Percentiles rank a stretch among this genome's conserved stretches.
phyloP scores from a whole-genome alignment of 1,284 basidiomycete genomes.

The Puccinia novopanici region DNA sequence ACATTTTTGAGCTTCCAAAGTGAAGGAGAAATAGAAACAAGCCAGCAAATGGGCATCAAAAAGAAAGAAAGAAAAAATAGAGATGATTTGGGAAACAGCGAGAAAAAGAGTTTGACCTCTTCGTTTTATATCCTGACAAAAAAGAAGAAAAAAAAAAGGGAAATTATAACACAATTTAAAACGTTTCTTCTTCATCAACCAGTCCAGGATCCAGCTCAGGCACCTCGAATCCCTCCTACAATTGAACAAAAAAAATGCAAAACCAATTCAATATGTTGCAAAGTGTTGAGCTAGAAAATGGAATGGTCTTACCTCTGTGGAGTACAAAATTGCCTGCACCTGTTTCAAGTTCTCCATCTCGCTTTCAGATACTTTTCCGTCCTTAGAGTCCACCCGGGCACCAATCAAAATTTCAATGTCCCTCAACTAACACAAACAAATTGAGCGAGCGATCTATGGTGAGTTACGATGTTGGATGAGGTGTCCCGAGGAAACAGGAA shows the following conservation, averaged over 20 bases:
- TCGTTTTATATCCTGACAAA: background rate
- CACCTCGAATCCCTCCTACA: slow-evolving; percentile 48
- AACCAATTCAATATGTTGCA: background rate
- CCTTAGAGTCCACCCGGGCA: slow-evolving; percentile 58
- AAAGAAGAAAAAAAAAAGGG: background rate
- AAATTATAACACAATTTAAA: slow-evolving; percentile 6
- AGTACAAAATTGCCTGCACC: slow-evolving; percentile 91
- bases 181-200: slow-evolving; percentile 50
- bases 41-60: background rate
- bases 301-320: slow-evolving; percentile 75
- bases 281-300: background rate
- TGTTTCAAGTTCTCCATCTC: slow-evolving; percentile 74
- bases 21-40: background rate
- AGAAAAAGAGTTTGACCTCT: background rate
- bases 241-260: background rate
- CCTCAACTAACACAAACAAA: slow-evolving; percentile 67
- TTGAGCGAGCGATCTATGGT: background rate
- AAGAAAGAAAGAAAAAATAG: background rate
- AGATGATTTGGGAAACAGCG: background rate
- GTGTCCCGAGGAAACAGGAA: background rate
- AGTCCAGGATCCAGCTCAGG: slow-evolving; percentile 39
- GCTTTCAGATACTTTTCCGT: slow-evolving; percentile 56
- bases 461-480: background rate
- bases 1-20: background rate
- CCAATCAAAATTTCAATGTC: slow-evolving; percentile 89